These are phyloP conservation scores for Polygonum maritimum DNA, from an alignment of 148 eudicot genomes.

Conservation along the genomic window DNA sequence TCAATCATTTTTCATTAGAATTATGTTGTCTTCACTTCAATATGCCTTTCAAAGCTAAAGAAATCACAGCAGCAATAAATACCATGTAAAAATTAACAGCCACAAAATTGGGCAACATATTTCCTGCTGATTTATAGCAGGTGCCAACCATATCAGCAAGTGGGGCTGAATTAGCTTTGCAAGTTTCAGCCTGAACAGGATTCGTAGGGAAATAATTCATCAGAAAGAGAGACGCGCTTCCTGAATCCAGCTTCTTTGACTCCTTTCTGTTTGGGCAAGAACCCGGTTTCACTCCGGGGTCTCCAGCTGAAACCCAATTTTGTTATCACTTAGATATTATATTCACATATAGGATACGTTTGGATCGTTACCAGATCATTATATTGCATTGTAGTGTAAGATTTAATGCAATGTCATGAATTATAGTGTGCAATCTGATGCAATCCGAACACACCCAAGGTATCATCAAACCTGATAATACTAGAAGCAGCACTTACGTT, in stretches of 20 bases:
- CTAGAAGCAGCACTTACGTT: constrained; percentile 36
- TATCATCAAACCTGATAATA: neutral
- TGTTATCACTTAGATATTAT: neutral
- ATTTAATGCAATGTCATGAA: no score
- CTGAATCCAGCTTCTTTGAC: constrained; percentile 63
- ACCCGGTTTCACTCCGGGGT: constrained; percentile 66
- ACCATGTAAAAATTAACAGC: constrained; percentile 99
- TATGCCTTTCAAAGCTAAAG: neutral
- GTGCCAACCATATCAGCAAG: constrained; percentile 66
- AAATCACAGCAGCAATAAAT: constrained; percentile 13
- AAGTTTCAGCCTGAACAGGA: constrained; percentile 73
- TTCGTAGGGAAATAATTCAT: constrained; percentile 79
- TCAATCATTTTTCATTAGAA: constrained; percentile 12
- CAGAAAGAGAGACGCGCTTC: constrained; percentile 64
- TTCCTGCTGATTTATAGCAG: constrained; percentile 74
- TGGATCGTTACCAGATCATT: no score
- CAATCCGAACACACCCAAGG: no score
- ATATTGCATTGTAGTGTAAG: no score
- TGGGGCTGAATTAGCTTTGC: constrained; percentile 81
- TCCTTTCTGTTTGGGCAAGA: constrained; percentile 88
- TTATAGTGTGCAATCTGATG: no score
- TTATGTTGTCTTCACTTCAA: neutral
- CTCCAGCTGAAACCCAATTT: constrained; percentile 70
- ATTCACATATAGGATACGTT: neutral
- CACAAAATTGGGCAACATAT: constrained; percentile 72